phyloP scores from a whole-genome alignment of 805 yeast species.

The Candida xiaguanensis region DNA sequence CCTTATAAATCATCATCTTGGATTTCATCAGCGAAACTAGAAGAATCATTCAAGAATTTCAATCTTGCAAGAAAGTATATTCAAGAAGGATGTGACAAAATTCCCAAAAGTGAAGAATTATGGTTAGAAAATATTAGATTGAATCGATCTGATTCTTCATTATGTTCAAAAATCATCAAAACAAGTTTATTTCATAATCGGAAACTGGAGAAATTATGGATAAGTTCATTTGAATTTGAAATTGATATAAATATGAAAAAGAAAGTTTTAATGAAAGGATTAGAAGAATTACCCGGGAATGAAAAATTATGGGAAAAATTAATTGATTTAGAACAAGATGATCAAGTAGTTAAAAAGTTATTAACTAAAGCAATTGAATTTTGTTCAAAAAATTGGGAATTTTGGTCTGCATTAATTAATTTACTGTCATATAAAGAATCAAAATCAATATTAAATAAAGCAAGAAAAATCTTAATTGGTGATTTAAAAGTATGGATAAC shows the following conservation, averaged over 20 bases:
- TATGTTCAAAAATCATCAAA: conserved; percentile 57
- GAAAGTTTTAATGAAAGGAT: conserved; percentile 63
- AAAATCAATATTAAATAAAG: conserved; percentile 51
- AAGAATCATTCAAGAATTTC: conserved; percentile 57
- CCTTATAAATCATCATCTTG: conserved; percentile 75
- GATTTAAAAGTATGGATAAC: conserved; percentile 62
- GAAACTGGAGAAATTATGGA: conserved; percentile 65
- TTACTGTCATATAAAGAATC: conserved; percentile 47
- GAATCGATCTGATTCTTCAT: conserved; percentile 41
- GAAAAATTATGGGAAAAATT: conserved; percentile 66
- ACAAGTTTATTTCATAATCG: conserved; percentile 61
- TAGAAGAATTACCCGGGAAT: conserved; percentile 59
- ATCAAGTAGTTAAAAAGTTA: conserved; percentile 47
- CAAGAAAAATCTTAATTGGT: conserved; percentile 51
- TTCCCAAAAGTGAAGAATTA: conserved; percentile 64
- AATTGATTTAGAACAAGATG: conserved; percentile 55
- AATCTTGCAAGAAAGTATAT: conserved; percentile 58
- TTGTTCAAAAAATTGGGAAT: conserved; percentile 57
- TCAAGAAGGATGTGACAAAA: conserved; percentile 67
- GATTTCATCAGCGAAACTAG: conserved; percentile 83
- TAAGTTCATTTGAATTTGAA: conserved; percentile 66
- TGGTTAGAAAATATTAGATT: conserved; percentile 82
- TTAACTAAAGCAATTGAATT: conserved; percentile 64
- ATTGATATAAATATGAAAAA: conserved; percentile 48
- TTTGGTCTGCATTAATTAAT: conserved; percentile 62